Percentiles rank a stretch among this genome's conserved stretches.
phyloP scores from a whole-genome alignment of 2,329 filamentous ascomycete genomes.

The Alternaria solani region DNA sequence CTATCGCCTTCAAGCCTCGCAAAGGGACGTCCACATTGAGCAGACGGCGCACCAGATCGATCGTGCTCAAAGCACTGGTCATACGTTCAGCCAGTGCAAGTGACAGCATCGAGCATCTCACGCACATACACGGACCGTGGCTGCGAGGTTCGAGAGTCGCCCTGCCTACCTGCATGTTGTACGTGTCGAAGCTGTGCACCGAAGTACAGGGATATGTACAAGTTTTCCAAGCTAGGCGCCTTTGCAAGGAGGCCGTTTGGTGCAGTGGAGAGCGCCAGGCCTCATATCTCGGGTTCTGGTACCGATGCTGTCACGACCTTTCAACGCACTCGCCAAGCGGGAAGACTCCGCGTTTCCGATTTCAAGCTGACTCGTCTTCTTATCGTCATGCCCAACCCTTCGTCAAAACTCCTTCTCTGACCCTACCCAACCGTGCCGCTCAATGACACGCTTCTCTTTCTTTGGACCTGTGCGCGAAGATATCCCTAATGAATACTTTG shows the following conservation, averaged over 20 bases:
- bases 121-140: background rate
- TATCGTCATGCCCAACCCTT: slow-evolving; percentile 1
- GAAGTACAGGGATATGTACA: background rate
- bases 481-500: background rate
- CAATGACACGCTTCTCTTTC: background rate
- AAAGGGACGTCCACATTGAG: background rate
- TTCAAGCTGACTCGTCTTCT: background rate
- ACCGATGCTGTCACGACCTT: slow-evolving; percentile 3
- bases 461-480: background rate
- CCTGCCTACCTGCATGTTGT: background rate
- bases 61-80: slow-evolving; percentile 11
- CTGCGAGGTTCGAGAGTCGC: background rate
- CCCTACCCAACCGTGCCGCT: background rate
- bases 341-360: background rate
- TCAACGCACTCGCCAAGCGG: slow-evolving; percentile 1
- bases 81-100: slow-evolving; percentile 8
- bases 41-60: background rate
- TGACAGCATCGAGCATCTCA: background rate
- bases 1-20: slow-evolving; percentile 1
- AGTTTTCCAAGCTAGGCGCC: background rate
- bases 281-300: background rate
- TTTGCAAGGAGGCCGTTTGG: background rate
- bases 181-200: background rate
- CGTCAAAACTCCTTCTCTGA: slow-evolving; percentile 5
- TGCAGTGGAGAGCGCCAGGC: background rate